These are phyloP conservation scores for Neurospora sp. DNA, from an alignment of 2,329 filamentous ascomycete genomes.

Conservation along the genomic window DNA sequence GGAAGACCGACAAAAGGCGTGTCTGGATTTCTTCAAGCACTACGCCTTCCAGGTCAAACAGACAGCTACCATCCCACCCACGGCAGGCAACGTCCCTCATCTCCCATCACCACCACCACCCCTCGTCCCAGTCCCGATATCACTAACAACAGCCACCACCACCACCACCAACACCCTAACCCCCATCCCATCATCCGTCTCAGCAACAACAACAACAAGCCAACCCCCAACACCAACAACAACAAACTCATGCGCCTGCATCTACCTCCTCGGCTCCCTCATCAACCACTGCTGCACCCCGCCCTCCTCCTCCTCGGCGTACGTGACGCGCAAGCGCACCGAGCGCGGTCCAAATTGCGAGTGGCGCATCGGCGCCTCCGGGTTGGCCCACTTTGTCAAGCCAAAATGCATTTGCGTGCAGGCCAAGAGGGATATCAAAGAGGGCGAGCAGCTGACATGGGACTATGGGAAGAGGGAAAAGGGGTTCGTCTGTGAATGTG, in stretches of 20 bases:
- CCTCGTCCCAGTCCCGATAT: not conserved
- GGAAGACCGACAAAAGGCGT: constrained; percentile 6
- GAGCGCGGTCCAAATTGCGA: constrained; percentile 19
- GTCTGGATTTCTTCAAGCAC: constrained; percentile 14
- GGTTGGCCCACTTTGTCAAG: constrained; percentile 12
- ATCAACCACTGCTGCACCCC: constrained; percentile 20
- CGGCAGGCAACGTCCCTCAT: not conserved
- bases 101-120: not conserved
- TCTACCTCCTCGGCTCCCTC: constrained; percentile 18
- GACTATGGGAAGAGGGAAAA: constrained; percentile 23
- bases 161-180: not conserved
- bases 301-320: not conserved
- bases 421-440: constrained; percentile 19
- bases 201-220: not conserved
- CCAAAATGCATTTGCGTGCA: constrained; percentile 16
- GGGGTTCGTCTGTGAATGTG: constrained; percentile 20
- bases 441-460: constrained; percentile 28
- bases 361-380: constrained; percentile 14
- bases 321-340: not conserved
- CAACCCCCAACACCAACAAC: not conserved
- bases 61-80: not conserved
- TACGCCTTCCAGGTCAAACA: constrained; percentile 13
- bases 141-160: not conserved
- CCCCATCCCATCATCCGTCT: not conserved
- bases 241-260: constrained; percentile 6